Evolutionary conservation across 2,329 filamentous ascomycete species (phyloP).

Genomic region (Colletotrichum caudatum): DNA sequence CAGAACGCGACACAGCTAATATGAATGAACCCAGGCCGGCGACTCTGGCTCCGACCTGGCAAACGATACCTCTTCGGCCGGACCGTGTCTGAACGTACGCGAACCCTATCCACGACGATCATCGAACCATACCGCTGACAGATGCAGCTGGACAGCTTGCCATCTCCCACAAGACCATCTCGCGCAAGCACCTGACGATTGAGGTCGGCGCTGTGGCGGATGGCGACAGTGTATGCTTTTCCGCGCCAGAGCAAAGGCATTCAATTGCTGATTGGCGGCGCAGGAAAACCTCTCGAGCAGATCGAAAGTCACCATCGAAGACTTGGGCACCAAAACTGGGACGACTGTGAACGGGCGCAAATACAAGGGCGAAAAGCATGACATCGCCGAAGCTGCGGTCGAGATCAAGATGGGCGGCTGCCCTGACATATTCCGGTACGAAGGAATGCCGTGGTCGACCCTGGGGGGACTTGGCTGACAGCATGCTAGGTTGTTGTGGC

Average conservation of each 20-base stretch:
- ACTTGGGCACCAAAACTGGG: conserved; percentile 86
- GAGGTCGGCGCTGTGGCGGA: conserved; percentile 73
- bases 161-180: conserved; percentile 85
- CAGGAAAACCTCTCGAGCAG: conserved; percentile 73
- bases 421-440: conserved; percentile 70
- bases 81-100: conserved; percentile 73
- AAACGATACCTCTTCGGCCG: conserved; percentile 89
- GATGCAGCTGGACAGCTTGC: conserved; percentile 71
- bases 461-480: conserved; percentile 4
- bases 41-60: conserved; percentile 87
- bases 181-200: conserved; percentile 87
- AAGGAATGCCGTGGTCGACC: not conserved
- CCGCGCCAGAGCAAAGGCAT: not conserved
- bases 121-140: conserved; percentile 19
- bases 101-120: not conserved
- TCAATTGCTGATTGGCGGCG: not conserved
- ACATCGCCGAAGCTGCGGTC: conserved; percentile 67
- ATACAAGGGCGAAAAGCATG: conserved; percentile 71
- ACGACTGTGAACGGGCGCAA: conserved; percentile 81
- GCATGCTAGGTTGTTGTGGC: conserved; percentile 76
- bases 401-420: conserved; percentile 80
- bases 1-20: conserved; percentile 22
- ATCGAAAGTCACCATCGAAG: conserved; percentile 79
- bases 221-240: conserved; percentile 72
- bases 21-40: conserved; percentile 51